A percentile compares a stretch with the other conserved stretches of the same genome.
Evolutionary conservation across 495 filamentous ascomycete genomes (phyloP).

Genomic region (Penicillium odoratum): DNA sequence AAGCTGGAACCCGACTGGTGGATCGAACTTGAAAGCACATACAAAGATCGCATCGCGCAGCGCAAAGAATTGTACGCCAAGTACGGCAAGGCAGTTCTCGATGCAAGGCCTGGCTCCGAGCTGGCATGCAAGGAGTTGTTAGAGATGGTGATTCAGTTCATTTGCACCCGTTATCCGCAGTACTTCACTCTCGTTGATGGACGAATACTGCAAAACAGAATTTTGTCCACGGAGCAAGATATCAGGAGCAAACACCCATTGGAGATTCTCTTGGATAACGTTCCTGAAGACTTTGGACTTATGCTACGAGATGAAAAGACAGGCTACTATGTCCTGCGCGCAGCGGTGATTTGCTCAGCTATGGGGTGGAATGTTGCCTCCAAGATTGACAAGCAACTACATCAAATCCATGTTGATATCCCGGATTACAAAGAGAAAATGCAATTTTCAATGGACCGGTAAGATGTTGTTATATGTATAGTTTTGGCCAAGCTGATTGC

Average conservation of each 20-base stretch:
- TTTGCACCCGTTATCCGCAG: slow-evolving; percentile 75
- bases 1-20: slow-evolving; percentile 88
- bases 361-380: slow-evolving; percentile 78
- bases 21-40: slow-evolving; percentile 84
- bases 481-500: neutral
- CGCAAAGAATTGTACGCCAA: slow-evolving; percentile 67
- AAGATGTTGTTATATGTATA: slow-evolving; percentile 4
- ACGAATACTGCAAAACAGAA: slow-evolving; percentile 65
- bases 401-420: slow-evolving; percentile 74
- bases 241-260: slow-evolving; percentile 66
- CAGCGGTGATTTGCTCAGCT: slow-evolving; percentile 75
- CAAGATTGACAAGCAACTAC: slow-evolving; percentile 72
- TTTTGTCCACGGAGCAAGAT: slow-evolving; percentile 65
- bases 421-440: slow-evolving; percentile 93
- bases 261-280: slow-evolving; percentile 72
- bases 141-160: slow-evolving; percentile 84
- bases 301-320: slow-evolving; percentile 70
- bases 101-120: slow-evolving; percentile 74
- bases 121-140: slow-evolving; percentile 85
- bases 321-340: slow-evolving; percentile 75
- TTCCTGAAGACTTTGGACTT: slow-evolving; percentile 87
- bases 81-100: slow-evolving; percentile 64
- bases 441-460: slow-evolving; percentile 85
- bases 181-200: slow-evolving; percentile 68
- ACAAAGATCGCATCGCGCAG: slow-evolving; percentile 66